Percentiles rank a stretch among this genome's conserved stretches.
Conservation (phyloP, 2,329 filamentous ascomycete species). For the Alternaria solani region DNA sequence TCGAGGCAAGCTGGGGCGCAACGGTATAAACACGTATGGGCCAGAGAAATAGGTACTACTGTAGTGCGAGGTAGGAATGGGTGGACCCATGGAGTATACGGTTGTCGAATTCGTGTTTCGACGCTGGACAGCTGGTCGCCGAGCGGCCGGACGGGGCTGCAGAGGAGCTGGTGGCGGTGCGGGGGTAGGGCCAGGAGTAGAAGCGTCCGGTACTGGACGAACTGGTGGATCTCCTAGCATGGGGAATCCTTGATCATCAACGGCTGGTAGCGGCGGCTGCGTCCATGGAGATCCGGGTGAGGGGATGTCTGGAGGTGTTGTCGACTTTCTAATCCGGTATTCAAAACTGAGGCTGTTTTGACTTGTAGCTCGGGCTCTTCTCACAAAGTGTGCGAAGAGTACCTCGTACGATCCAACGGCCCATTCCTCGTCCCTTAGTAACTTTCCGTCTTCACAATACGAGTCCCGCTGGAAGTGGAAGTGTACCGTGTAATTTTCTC, state of each 20-base stretch:
- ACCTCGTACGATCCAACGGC: neutral
- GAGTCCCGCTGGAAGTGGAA: slow-evolving; percentile 1
- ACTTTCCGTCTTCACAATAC: neutral
- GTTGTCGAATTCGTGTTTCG: neutral
- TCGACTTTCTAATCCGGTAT: neutral
- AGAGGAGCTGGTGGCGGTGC: neutral
- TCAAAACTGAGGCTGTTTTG: neutral
- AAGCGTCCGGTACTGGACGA: neutral
- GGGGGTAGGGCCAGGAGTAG: neutral
- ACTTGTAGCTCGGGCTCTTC: neutral
- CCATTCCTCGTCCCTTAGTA: neutral
- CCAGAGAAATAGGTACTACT: neutral
- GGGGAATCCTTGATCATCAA: neutral
- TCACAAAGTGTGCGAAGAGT: neutral
- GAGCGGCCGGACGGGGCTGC: neutral
- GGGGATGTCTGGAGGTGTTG: neutral
- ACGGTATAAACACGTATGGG: neutral
- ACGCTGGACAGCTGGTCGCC: neutral
- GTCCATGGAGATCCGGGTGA: neutral
- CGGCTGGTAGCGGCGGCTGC: neutral
- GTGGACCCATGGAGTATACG: neutral
- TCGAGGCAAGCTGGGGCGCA: neutral
- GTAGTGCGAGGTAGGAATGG: neutral
- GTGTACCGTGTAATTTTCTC: neutral
- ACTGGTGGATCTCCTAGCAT: neutral